Evolutionary conservation across 78 protist genomes (phyloP).

Genomic region (Planoprotostelium fungivorum): DNA sequence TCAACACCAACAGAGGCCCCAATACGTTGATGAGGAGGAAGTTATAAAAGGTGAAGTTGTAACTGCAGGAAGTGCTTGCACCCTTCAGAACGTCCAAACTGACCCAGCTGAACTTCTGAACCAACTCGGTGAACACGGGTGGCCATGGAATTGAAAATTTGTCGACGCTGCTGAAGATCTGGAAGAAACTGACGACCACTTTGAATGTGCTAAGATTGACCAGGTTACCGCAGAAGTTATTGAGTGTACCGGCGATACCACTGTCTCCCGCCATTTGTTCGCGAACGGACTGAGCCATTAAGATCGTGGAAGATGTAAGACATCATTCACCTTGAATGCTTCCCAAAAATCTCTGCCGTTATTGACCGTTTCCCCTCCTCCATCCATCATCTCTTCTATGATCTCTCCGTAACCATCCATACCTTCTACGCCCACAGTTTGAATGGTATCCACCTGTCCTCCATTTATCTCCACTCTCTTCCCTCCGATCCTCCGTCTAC

Average conservation of each 20-base stretch:
- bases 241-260: neutral
- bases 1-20: neutral
- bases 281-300: neutral
- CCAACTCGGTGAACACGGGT: neutral
- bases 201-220: neutral
- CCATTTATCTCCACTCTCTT: neutral
- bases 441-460: neutral
- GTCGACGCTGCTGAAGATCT: neutral
- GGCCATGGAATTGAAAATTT: neutral
- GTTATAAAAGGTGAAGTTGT: neutral
- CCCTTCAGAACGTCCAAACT: neutral
- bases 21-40: neutral
- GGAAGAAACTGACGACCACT: neutral
- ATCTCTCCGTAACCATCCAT: too few relatives aligned
- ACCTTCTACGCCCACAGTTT: too few relatives aligned
- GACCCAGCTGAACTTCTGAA: neutral
- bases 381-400: neutral
- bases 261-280: neutral
- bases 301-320: neutral
- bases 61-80: neutral
- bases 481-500: neutral
- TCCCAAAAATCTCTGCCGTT: neutral
- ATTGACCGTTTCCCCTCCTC: neutral
- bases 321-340: neutral
- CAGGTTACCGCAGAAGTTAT: neutral